Conservation (phyloP, 805 yeast genomes). For the Kazachstania viticola region DNA sequence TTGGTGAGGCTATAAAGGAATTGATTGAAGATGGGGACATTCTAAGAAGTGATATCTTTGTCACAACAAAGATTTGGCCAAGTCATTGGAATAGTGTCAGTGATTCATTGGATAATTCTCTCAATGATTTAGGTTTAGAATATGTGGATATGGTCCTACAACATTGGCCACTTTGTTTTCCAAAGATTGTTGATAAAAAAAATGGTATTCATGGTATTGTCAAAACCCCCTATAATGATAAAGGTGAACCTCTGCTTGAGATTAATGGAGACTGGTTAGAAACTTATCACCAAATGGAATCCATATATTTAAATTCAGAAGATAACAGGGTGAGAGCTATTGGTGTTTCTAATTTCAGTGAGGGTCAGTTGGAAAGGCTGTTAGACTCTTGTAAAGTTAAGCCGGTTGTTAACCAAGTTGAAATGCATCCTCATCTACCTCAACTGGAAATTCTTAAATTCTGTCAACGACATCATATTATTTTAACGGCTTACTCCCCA, state of each 20-base stretch:
- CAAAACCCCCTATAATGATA: constrained; percentile 22
- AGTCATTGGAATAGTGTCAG: constrained; percentile 40
- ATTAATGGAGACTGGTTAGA: constrained; percentile 31
- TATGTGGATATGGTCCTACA: constrained; percentile 67
- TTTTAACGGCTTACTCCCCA: constrained; percentile 48
- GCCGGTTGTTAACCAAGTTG: constrained; percentile 52
- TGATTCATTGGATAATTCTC: constrained; percentile 43
- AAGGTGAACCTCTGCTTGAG: constrained; percentile 27
- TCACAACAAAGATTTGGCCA: constrained; percentile 66
- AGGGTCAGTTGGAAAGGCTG: constrained; percentile 30
- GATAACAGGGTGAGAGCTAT: constrained; percentile 40
- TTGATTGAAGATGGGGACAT: constrained; percentile 35
- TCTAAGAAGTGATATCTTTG: constrained; percentile 47
- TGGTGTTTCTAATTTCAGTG: constrained; percentile 47
- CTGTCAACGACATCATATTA: constrained; percentile 41
- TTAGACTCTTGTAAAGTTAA: constrained; percentile 34
- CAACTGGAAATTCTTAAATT: constrained; percentile 46
- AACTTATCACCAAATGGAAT: constrained; percentile 46
- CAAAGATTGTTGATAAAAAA: constrained; percentile 14
- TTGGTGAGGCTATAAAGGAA: constrained; percentile 48
- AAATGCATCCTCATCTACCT: constrained; percentile 64
- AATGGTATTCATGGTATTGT: constrained; percentile 11
- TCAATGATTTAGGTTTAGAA: constrained; percentile 51
- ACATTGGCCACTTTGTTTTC: constrained; percentile 63
- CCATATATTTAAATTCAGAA: constrained; percentile 17